These are phyloP conservation scores for Pleurotus djamor DNA, from an alignment of 768 basidiomycete species.

Conservation along the genomic window DNA sequence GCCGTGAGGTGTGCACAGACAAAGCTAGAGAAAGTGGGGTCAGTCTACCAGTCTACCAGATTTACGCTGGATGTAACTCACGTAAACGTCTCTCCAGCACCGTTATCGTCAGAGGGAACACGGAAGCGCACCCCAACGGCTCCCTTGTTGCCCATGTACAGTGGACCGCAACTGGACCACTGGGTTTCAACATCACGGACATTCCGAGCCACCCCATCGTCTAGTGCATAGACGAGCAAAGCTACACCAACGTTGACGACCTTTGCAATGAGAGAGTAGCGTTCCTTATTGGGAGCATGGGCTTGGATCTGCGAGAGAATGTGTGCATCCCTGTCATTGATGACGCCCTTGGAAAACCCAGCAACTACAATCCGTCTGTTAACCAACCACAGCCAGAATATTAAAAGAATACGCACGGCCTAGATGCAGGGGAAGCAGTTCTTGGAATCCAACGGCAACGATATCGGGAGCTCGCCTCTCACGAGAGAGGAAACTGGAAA, in stretches of 20 bases:
- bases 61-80: slow-evolving; percentile 37
- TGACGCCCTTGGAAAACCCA: slow-evolving; percentile 69
- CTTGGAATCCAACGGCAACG: slow-evolving; percentile 91
- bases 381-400: slow-evolving; percentile 6
- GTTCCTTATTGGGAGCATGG: slow-evolving; percentile 69
- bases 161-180: slow-evolving; percentile 73
- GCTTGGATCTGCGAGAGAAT: slow-evolving; percentile 75
- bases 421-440: slow-evolving; percentile 86
- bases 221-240: slow-evolving; percentile 81
- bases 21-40: slow-evolving; percentile 50
- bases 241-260: slow-evolving; percentile 87
- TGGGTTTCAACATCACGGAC: slow-evolving; percentile 67
- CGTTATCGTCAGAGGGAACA: slow-evolving; percentile 51
- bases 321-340: slow-evolving; percentile 66
- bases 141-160: slow-evolving; percentile 92
- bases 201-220: slow-evolving; percentile 59
- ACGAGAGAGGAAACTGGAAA: slow-evolving; percentile 68
- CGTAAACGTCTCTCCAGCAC: slow-evolving; percentile 80
- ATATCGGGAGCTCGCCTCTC: slow-evolving; percentile 74
- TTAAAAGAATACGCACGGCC: slow-evolving; percentile 56
- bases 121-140: slow-evolving; percentile 88
- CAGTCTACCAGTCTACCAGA: too few relatives aligned
- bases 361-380: slow-evolving; percentile 48
- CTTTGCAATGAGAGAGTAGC: slow-evolving; percentile 76
- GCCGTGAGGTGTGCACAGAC: slow-evolving; percentile 92